Percentiles rank a stretch among this genome's conserved stretches.
Conservation (phyloP, 2,329 filamentous ascomycete genomes). For the Trichoderma simmonsii region DNA sequence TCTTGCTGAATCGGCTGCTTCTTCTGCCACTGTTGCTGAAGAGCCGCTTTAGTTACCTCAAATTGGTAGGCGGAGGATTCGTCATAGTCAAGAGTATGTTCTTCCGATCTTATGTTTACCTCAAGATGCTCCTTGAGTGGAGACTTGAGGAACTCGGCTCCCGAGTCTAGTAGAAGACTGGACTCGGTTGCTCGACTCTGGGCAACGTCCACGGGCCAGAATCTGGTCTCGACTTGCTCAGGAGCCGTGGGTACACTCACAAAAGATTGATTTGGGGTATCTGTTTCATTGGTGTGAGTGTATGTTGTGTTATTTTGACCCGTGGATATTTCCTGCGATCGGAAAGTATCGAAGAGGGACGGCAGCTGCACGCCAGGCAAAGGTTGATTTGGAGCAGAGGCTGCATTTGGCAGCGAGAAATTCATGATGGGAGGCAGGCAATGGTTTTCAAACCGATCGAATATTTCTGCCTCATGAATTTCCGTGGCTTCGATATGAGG, state of each 20-base stretch:
- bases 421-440: conserved; percentile 8
- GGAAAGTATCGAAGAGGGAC: not conserved
- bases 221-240: not conserved
- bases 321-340: not conserved
- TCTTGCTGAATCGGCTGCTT: not conserved
- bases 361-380: conserved; percentile 5
- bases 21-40: not conserved
- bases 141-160: conserved; percentile 33
- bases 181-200: conserved; percentile 8
- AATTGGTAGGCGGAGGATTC: conserved; percentile 33
- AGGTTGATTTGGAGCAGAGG: not conserved
- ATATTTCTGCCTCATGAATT: conserved; percentile 3
- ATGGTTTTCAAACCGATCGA: conserved; percentile 5
- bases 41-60: conserved; percentile 28
- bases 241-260: not conserved
- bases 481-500: not conserved
- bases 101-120: not conserved
- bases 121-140: conserved; percentile 15
- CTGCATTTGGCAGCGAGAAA: not conserved
- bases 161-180: conserved; percentile 28
- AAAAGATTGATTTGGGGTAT: not conserved
- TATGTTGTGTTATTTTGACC: not conserved
- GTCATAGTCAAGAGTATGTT: conserved; percentile 21
- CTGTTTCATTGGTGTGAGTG: not conserved
- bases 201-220: conserved; percentile 3